Conservation (phyloP, 768 basidiomycete species). For the Guyanaporus albipodus region DNA sequence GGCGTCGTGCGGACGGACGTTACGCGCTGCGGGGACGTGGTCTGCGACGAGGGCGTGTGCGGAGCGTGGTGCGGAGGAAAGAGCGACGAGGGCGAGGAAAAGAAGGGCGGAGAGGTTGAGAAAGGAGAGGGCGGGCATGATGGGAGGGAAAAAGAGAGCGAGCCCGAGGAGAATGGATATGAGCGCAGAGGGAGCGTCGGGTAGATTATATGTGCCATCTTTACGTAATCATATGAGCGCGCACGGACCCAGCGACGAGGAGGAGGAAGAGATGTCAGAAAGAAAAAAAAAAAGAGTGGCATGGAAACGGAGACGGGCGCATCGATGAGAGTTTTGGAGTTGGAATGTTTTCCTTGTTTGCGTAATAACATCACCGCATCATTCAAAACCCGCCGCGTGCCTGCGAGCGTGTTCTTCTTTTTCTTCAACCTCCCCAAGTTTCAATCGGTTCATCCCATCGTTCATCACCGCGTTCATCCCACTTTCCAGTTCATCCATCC, state of each 20-base stretch:
- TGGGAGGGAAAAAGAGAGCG: conserved; percentile 8
- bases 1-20: conserved; percentile 41
- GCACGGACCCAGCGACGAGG: conserved; percentile 14
- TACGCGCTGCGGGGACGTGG: conserved; percentile 40
- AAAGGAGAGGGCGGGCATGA: conserved; percentile 5
- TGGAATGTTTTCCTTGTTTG: conserved; percentile 32
- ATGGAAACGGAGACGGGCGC: conserved; percentile 41
- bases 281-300: too few relatives aligned
- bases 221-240: conserved; percentile 22
- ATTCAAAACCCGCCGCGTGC: conserved; percentile 38
- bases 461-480: conserved; percentile 40
- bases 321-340: too few relatives aligned
- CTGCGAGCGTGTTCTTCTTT: conserved; percentile 28
- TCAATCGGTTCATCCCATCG: conserved; percentile 79
- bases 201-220: not conserved
- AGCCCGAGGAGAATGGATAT: conserved; percentile 7
- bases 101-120: conserved; percentile 57
- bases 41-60: conserved; percentile 51
- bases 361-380: conserved; percentile 13
- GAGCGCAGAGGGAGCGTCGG: not conserved
- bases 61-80: conserved; percentile 43
- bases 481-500: conserved; percentile 50
- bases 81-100: conserved; percentile 53
- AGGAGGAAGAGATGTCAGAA: not conserved
- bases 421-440: conserved; percentile 64